phyloP scores from a whole-genome alignment of 306 rosid genomes.

The Oxytropis ochrocephala region DNA sequence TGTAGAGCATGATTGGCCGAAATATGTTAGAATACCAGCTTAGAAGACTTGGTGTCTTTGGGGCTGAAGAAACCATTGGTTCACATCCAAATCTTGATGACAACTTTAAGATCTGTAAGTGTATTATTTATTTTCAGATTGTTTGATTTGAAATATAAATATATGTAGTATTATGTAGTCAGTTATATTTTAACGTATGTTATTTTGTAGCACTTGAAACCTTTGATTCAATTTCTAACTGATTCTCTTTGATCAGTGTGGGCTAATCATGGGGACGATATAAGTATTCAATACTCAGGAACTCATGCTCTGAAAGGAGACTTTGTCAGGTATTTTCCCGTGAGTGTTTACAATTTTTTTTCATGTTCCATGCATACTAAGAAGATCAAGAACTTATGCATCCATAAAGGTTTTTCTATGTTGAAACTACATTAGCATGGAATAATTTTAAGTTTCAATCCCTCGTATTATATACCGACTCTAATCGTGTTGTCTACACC shows the following conservation, averaged over 20 bases:
- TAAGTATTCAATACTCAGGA: conserved; percentile 90
- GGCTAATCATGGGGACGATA: conserved; percentile 99
- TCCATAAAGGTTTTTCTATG: conserved; percentile 4
- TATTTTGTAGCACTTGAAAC: conserved; percentile 15
- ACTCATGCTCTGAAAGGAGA: conserved; percentile 97
- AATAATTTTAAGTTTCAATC: not conserved
- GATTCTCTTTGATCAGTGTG: conserved; percentile 58
- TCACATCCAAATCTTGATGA: conserved; percentile 92
- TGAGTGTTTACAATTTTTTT: conserved; percentile 14
- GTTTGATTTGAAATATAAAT: not conserved
- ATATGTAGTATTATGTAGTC: not conserved
- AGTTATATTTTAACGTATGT: conserved; percentile 11
- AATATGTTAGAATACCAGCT: conserved; percentile 89
- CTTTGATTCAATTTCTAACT: conserved; percentile 9
- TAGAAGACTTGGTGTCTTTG: conserved; percentile 86
- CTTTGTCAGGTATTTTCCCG: conserved; percentile 67
- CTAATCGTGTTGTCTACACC: not conserved
- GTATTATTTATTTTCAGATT: conserved; percentile 13
- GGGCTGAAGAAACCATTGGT: conserved; percentile 90
- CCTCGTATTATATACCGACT: not conserved
- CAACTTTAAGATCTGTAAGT: conserved; percentile 71
- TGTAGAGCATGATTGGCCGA: conserved; percentile 95
- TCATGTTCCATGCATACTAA: conserved; percentile 2
- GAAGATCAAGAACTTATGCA: conserved; percentile 13
- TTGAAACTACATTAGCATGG: conserved; percentile 12